Percentiles rank a stretch among this genome's conserved stretches.
Conservation (phyloP, 805 yeast species). For the Ogataea paraovalis region DNA sequence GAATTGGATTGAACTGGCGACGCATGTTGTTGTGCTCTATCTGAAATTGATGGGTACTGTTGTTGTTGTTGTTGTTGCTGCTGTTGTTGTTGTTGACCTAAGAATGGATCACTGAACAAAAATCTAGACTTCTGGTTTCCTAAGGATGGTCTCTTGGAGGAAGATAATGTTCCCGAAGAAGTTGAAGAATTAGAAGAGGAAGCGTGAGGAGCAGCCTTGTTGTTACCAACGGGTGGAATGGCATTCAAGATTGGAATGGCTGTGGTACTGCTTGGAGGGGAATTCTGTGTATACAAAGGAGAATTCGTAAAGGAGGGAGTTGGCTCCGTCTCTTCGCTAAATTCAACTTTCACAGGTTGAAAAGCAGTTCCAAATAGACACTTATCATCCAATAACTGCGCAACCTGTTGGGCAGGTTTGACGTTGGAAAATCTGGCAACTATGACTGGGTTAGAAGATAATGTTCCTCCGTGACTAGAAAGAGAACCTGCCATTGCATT, state of each 20-base stretch:
- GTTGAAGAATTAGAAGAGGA: constrained; percentile 7
- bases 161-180: constrained; percentile 3
- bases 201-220: constrained; percentile 2
- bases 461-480: constrained; percentile 14
- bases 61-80: constrained; percentile 2
- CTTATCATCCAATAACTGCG: constrained; percentile 38
- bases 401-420: constrained; percentile 39
- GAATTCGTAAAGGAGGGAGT: constrained; percentile 10
- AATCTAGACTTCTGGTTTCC: constrained; percentile 64
- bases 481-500: constrained; percentile 1
- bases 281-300: constrained; percentile 13
- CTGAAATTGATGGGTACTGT: constrained; percentile 5
- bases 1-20: constrained; percentile 5
- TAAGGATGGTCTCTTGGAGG: constrained; percentile 47
- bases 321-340: constrained; percentile 20
- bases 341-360: constrained; percentile 38
- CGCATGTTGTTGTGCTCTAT: constrained; percentile 7
- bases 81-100: constrained; percentile 10
- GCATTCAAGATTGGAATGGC: constrained; percentile 7
- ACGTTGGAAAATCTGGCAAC: constrained; percentile 44
- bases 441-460: constrained; percentile 30
- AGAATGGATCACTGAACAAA: constrained; percentile 62
- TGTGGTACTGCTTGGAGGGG: constrained; percentile 15
- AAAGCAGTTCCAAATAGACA: constrained; percentile 49
- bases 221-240: constrained; percentile 9